A percentile compares a stretch with the other conserved stretches of the same genome.
Evolutionary conservation across 208 protist genomes (phyloP).

Genomic region (Kentomonas sorsogonicus): DNA sequence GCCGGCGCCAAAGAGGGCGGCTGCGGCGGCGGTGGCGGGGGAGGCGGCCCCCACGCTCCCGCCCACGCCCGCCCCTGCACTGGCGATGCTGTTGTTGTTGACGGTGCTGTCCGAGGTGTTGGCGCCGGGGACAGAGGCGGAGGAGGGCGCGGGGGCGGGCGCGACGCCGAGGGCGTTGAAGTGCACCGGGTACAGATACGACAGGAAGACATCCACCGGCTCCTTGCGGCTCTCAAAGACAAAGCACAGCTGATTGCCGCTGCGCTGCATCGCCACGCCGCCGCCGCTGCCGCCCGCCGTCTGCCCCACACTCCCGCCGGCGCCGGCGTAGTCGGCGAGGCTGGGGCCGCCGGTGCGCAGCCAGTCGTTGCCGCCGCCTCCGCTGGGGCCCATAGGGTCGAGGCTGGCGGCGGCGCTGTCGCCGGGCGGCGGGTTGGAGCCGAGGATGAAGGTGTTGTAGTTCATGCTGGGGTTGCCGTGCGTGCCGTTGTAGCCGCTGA

Average conservation of each 20-base stretch:
- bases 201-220: conserved; percentile 83
- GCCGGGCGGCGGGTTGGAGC: no score
- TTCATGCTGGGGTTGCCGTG: conserved; percentile 7
- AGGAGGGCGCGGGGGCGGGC: no score
- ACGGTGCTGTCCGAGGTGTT: no score
- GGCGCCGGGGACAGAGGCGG: no score
- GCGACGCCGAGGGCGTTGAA: conserved; percentile 70
- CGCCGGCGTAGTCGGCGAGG: neutral
- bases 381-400: neutral
- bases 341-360: neutral
- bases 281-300: neutral
- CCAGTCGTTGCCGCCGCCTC: neutral
- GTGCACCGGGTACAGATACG: conserved; percentile 84
- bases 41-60: neutral
- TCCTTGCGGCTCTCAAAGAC: conserved; percentile 60
- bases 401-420: neutral
- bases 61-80: neutral
- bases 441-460: conserved; percentile 5
- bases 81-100: neutral
- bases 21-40: neutral
- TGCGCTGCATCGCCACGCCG: neutral
- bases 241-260: conserved; percentile 23
- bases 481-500: conserved; percentile 3
- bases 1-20: no score
- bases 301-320: no score